A percentile compares a stretch with the other conserved stretches of the same genome.
Evolutionary conservation across 768 basidiomycete genomes (phyloP).

Genomic region (Leccinum olivaceopallidum): DNA sequence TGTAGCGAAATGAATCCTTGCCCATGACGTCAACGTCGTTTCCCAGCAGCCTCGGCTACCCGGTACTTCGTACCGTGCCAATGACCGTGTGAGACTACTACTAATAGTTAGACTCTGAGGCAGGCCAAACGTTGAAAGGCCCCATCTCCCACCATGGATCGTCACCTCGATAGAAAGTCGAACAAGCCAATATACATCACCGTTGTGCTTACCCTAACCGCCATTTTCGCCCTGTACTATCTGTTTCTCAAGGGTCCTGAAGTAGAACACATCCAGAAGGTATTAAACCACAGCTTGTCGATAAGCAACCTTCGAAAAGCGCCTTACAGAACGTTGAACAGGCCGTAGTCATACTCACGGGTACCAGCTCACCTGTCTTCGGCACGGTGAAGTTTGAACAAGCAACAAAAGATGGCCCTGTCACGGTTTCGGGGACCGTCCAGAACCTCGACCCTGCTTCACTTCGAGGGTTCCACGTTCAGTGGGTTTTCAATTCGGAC

Average conservation of each 20-base stretch:
- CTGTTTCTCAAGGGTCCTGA: constrained; percentile 21
- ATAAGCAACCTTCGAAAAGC: not conserved
- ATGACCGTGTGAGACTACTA: not conserved
- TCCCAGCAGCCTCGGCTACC: not conserved
- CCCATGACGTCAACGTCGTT: not conserved
- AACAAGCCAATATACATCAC: constrained; percentile 21
- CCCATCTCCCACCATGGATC: constrained; percentile 21
- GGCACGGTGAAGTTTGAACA: constrained; percentile 74
- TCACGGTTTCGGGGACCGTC: constrained; percentile 63
- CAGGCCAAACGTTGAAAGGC: not conserved
- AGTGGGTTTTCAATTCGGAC: constrained; percentile 46
- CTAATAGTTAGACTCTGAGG: not conserved
- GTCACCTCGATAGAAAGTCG: constrained; percentile 21
- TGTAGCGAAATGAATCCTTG: not conserved
- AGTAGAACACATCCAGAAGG: constrained; percentile 24
- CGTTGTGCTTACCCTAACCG: constrained; percentile 8
- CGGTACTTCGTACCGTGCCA: not conserved
- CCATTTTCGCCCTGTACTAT: constrained; percentile 23
- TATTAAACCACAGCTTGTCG: not conserved
- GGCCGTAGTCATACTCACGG: constrained; percentile 63
- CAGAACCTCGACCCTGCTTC: constrained; percentile 57
- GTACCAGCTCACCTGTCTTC: constrained; percentile 51
- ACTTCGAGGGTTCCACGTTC: constrained; percentile 76
- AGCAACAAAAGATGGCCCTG: constrained; percentile 44
- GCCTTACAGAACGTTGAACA: constrained; percentile 21